These are phyloP conservation scores for Phytophthora pluvialis DNA, from an alignment of 352 stramenopile genomes.

Conservation along the genomic window DNA sequence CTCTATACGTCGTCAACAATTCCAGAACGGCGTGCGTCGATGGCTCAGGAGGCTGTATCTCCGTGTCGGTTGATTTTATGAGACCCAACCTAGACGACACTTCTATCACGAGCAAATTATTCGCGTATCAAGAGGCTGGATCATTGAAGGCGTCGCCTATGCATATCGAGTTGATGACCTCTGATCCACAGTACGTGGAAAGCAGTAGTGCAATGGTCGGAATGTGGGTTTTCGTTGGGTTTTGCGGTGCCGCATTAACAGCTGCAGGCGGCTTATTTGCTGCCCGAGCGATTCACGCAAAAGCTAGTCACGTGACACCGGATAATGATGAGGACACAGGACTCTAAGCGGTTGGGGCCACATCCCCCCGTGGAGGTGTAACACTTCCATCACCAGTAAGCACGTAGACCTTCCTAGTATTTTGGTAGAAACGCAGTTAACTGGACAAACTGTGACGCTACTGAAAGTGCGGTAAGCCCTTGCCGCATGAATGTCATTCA, in stretches of 20 bases:
- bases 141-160: slow-evolving; percentile 56
- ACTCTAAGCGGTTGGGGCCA: slow-evolving; percentile 27
- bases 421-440: neutral
- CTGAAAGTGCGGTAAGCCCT: no score
- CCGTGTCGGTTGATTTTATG: slow-evolving; percentile 51
- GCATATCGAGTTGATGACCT: slow-evolving; percentile 50
- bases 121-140: slow-evolving; percentile 50
- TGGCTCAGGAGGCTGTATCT: slow-evolving; percentile 37
- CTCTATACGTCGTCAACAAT: slow-evolving; percentile 67
- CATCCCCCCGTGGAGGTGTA: slow-evolving; percentile 18
- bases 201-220: slow-evolving; percentile 52
- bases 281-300: slow-evolving; percentile 42
- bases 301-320: slow-evolving; percentile 53
- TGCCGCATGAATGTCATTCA: no score
- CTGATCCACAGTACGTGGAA: slow-evolving; percentile 44
- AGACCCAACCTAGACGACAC: slow-evolving; percentile 29
- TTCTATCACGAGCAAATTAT: slow-evolving; percentile 56
- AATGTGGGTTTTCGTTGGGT: slow-evolving; percentile 69
- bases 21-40: slow-evolving; percentile 40
- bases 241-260: slow-evolving; percentile 47
- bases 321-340: slow-evolving; percentile 32
- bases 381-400: slow-evolving; percentile 12
- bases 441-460: neutral
- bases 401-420: slow-evolving; percentile 9
- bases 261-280: slow-evolving; percentile 41